Evolutionary conservation across 139 green algal species (phyloP).

Genomic region (Trebouxia sp.): DNA sequence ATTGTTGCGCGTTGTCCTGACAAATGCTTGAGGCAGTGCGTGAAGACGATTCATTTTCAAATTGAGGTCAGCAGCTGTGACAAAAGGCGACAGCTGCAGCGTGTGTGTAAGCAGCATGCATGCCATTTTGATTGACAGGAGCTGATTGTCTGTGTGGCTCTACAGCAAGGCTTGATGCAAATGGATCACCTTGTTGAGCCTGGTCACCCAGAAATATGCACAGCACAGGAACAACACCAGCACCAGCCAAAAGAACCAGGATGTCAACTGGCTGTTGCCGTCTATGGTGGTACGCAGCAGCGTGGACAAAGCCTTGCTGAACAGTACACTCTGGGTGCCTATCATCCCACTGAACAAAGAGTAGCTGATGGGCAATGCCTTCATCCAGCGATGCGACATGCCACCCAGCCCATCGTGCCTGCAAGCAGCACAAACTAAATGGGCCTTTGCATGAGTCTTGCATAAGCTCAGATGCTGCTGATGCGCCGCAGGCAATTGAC

Average conservation of each 20-base stretch:
- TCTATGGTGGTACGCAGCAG: conserved; percentile 73
- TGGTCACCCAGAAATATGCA: conserved; percentile 77
- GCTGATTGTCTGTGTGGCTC: too few species aligned
- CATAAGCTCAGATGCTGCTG: not conserved
- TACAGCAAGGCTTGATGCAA: too few species aligned
- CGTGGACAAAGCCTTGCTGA: conserved; percentile 81
- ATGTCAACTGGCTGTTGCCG: conserved; percentile 73
- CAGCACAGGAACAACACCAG: conserved; percentile 70
- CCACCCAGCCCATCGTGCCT: not conserved
- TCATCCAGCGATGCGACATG: conserved; percentile 25
- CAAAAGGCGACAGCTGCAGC: too few species aligned
- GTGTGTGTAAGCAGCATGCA: too few species aligned
- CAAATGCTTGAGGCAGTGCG: too few species aligned
- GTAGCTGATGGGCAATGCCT: conserved; percentile 74
- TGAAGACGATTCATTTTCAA: too few species aligned
- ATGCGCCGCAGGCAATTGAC: not conserved
- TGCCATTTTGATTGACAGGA: too few species aligned
- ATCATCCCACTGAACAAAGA: conserved; percentile 75
- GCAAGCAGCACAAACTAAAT: not conserved
- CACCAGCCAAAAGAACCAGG: conserved; percentile 82
- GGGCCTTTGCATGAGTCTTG: not conserved
- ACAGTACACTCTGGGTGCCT: conserved; percentile 86
- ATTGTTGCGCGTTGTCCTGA: too few species aligned
- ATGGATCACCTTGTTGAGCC: conserved; percentile 76
- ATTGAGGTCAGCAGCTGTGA: too few species aligned